These are phyloP conservation scores for Globisporangium solare DNA, from an alignment of 352 stramenopile genomes.

Conservation along the genomic window DNA sequence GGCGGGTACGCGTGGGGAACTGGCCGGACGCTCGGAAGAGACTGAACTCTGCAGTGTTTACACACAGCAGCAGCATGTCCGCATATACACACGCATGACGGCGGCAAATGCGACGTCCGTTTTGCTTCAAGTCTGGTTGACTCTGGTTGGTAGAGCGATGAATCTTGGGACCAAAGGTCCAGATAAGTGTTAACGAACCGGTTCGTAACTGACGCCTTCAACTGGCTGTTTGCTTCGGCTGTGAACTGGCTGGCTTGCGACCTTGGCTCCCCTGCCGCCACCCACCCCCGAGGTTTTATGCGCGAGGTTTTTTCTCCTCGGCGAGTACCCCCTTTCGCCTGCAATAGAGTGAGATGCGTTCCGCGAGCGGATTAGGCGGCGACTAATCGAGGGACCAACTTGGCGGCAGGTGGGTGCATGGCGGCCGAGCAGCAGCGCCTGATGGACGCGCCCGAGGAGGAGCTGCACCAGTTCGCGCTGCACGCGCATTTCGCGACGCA, in stretches of 20 bases:
- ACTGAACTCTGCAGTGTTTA: constrained; percentile 1
- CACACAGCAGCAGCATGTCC: too few relatives aligned
- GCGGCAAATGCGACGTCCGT: too few relatives aligned
- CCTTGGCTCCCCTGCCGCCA: constrained; percentile 1
- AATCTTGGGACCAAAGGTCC: too few relatives aligned
- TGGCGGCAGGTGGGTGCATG: constrained; percentile 14
- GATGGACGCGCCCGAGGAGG: constrained; percentile 26
- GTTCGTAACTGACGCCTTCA: too few relatives aligned
- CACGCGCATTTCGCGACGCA: constrained; percentile 13
- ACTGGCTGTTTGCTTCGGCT: neutral
- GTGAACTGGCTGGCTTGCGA: constrained; percentile 2
- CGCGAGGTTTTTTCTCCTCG: too few relatives aligned
- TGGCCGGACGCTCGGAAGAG: constrained; percentile 43
- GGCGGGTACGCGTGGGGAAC: constrained; percentile 70
- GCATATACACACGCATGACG: too few relatives aligned
- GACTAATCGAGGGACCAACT: constrained; percentile 16
- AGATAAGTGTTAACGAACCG: too few relatives aligned
- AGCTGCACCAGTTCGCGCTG: constrained; percentile 39
- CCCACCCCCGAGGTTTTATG: neutral
- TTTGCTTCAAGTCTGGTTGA: too few relatives aligned
- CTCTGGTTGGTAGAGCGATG: too few relatives aligned
- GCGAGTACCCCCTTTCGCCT: neutral
- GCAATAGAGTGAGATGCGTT: constrained; percentile 8
- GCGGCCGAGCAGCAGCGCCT: constrained; percentile 14
- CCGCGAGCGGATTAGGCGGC: constrained; percentile 37